Base-by-base conservation (phyloP, 441 rosid species). In the Erodium trifolium region DNA sequence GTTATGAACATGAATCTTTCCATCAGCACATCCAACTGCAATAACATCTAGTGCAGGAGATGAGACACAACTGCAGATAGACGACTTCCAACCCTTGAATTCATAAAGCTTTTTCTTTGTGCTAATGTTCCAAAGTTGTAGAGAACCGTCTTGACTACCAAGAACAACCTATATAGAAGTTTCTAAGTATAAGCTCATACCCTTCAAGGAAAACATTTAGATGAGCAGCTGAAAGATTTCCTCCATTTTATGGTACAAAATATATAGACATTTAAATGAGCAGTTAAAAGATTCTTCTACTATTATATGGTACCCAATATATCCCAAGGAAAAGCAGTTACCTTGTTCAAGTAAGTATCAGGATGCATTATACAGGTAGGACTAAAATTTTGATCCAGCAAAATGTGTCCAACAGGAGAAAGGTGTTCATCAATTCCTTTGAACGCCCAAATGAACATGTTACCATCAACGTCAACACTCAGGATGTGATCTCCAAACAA, bases 91-190 rank as follows among this genome's bases (percentile, higher is more conserved):
- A 69, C 96, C 96, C 78, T 82, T 87, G 69, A 91, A 91, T 73
- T 91, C 88, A 71, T 80, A 88, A 41, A 94, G 78, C 75, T 82
- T 90, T 78, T 86, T 91, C 83, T 86, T 91, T 27, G 97, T 85
- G 77, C 91, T 94, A 41, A 90, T 81, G 74, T 94, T 94, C 99
- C 97, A 94, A 71, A 91, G 92, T 86, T 91, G 97, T 80, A 94
- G 72, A 6, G 82, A 71, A 74, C 99, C 99, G 69, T 91, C 89
- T 71, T 86, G 91, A 74, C 92, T 91, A 72, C 92, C 97, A 5
- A 91, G 74, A 76, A 93, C 80, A 78, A 93, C 89, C 97, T 93
- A 77, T 37, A 29, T 64, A 80, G 27, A 74, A 11, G 37, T 55
- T 67, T 65, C 27, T 23, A 23, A 23, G 66, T 43, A 37, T 74